Evolutionary conservation across 768 basidiomycete genomes (phyloP).

Genomic region (Rhizopogon vesiculosus): DNA sequence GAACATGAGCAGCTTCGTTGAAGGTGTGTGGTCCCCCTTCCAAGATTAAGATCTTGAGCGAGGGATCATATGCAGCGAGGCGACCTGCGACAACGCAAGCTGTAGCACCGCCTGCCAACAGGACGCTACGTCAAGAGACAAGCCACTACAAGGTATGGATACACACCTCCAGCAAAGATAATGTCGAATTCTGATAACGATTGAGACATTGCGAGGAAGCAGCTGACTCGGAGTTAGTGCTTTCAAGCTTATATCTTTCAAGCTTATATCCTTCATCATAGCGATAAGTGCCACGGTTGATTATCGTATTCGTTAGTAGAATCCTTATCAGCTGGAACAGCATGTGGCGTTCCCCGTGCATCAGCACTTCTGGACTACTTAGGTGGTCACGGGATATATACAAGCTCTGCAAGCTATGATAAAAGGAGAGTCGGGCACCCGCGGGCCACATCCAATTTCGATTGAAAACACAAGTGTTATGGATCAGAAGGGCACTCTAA

Average conservation of each 20-base stretch:
- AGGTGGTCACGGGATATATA: no score
- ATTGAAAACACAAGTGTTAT: neutral
- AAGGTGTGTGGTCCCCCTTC: slow-evolving; percentile 19
- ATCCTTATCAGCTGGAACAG: neutral
- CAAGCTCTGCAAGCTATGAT: neutral
- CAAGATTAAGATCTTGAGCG: slow-evolving; percentile 22
- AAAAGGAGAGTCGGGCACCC: neutral
- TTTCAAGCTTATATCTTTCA: neutral
- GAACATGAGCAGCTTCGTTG: slow-evolving; percentile 13
- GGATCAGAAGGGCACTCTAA: neutral
- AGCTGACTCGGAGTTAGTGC: neutral
- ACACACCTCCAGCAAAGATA: neutral
- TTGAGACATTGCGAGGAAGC: neutral
- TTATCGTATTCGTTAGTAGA: neutral
- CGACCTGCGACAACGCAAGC: slow-evolving; percentile 25
- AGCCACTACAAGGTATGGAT: no score
- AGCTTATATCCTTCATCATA: neutral
- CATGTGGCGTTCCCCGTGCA: neutral
- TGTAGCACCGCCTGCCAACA: slow-evolving; percentile 16
- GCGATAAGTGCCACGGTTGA: neutral
- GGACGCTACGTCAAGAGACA: neutral
- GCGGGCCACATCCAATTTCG: neutral
- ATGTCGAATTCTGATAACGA: neutral
- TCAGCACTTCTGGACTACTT: no score
- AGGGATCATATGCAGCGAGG: slow-evolving; percentile 18